Evolutionary conservation across 345 rosid species (phyloP).

Genomic region (Cardamine occulta): DNA sequence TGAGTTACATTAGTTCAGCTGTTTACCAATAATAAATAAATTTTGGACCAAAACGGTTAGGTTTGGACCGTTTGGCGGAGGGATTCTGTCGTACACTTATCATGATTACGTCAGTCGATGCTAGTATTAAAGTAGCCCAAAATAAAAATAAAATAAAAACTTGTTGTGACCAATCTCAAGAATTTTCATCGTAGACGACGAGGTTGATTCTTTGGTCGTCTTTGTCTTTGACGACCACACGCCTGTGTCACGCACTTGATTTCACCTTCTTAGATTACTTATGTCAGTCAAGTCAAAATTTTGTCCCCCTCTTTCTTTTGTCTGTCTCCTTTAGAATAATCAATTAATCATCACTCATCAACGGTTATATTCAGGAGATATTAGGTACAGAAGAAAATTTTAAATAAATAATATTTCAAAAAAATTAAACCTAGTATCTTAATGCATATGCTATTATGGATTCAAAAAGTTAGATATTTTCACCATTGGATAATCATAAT

Average conservation of each 20-base stretch:
- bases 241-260: constrained; percentile 7
- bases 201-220: constrained; percentile 28
- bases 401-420: neutral
- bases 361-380: constrained; percentile 1
- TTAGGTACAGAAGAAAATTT: neutral
- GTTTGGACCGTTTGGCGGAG: constrained; percentile 24
- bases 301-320: neutral
- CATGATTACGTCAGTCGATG: constrained; percentile 27
- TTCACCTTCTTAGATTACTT: neutral
- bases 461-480: neutral
- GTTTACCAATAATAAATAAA: neutral
- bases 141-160: neutral
- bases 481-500: neutral
- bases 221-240: constrained; percentile 6
- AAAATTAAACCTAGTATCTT: neutral
- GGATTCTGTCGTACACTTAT: constrained; percentile 15
- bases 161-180: neutral
- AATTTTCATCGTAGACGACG: constrained; percentile 19
- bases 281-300: constrained; percentile 26
- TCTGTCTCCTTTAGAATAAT: neutral
- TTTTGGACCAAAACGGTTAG: constrained; percentile 24
- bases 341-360: neutral
- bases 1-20: constrained; percentile 10
- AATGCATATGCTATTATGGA: neutral
- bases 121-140: neutral